Percentiles rank a stretch among this genome's conserved stretches.
phyloP scores from a whole-genome alignment of 1,284 basidiomycete species.

The Coniferiporia weirii region DNA sequence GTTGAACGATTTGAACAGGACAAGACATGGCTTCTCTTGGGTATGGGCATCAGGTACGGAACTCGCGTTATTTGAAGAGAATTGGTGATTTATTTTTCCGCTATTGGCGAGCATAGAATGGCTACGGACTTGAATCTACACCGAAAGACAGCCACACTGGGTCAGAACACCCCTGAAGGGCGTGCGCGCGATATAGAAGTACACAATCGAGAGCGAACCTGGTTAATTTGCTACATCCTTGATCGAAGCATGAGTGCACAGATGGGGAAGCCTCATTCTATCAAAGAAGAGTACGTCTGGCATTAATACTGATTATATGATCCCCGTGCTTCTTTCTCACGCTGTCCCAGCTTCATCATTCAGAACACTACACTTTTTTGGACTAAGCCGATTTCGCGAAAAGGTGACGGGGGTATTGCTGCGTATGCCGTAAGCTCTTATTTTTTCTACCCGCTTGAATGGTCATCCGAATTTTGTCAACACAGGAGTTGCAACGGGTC shows the following conservation, averaged over 20 bases:
- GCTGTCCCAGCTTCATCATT: conserved; percentile 68
- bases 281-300: conserved; percentile 75
- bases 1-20: conserved; percentile 96
- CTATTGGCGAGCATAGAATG: conserved; percentile 55
- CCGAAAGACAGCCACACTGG: conserved; percentile 71
- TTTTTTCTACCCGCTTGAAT: conserved; percentile 6
- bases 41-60: conserved; percentile 76
- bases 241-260: conserved; percentile 90
- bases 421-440: conserved; percentile 59
- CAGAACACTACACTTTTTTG: conserved; percentile 77
- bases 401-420: conserved; percentile 60
- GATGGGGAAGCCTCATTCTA: conserved; percentile 86
- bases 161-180: conserved; percentile 71
- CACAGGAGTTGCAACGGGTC: conserved; percentile 83
- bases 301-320: conserved; percentile 19
- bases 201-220: conserved; percentile 90
- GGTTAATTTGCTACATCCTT: conserved; percentile 87
- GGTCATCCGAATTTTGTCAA: conserved; percentile 4
- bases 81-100: conserved; percentile 3
- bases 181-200: conserved; percentile 75
- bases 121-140: conserved; percentile 95
- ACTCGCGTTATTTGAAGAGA: conserved; percentile 9
- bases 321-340: conserved; percentile 4
- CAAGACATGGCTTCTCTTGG: conserved; percentile 87
- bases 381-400: conserved; percentile 52